These are phyloP conservation scores for Pestalotiopsis sp. DNA, from an alignment of 2,329 filamentous ascomycete species.

Conservation along the genomic window DNA sequence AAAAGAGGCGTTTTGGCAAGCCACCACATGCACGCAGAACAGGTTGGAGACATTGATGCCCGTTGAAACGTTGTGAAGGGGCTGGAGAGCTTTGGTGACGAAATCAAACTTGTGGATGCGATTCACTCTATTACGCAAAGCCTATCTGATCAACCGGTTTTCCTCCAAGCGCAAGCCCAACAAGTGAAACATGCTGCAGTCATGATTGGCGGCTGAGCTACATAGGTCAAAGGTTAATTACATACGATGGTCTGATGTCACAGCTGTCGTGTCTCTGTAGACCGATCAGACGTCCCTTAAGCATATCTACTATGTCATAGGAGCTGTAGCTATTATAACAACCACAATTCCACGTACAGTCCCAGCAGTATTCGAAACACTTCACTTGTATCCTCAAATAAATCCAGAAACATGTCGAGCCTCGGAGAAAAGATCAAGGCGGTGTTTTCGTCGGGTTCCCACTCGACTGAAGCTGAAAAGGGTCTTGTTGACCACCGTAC, in stretches of 20 bases:
- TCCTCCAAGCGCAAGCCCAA: too few relatives aligned
- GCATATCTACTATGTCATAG: conserved; percentile 1
- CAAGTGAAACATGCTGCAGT: not conserved
- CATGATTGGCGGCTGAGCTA: conserved; percentile 4
- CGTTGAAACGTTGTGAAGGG: not conserved
- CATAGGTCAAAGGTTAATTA: not conserved
- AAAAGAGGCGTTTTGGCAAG: too few relatives aligned
- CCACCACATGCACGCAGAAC: too few relatives aligned
- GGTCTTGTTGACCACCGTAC: conserved; percentile 8
- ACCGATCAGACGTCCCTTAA: not conserved
- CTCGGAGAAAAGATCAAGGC: conserved; percentile 13
- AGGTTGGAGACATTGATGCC: not conserved
- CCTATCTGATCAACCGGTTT: too few relatives aligned
- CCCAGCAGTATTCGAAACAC: too few relatives aligned
- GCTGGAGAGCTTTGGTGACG: too few relatives aligned
- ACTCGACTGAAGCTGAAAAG: conserved; percentile 2
- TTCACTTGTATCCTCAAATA: not conserved
- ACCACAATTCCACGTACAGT: not conserved
- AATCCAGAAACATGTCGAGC: not conserved
- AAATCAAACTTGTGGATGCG: too few relatives aligned
- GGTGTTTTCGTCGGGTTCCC: not conserved
- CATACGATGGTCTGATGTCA: conserved; percentile 8
- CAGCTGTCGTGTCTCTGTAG: not conserved
- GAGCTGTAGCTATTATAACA: too few relatives aligned
- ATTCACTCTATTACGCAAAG: too few relatives aligned